A percentile compares a stretch with the other conserved stretches of the same genome.
These are phyloP conservation scores for Gossypium herbaceum DNA, from an alignment of 345 rosid genomes.

Conservation along the genomic window DNA sequence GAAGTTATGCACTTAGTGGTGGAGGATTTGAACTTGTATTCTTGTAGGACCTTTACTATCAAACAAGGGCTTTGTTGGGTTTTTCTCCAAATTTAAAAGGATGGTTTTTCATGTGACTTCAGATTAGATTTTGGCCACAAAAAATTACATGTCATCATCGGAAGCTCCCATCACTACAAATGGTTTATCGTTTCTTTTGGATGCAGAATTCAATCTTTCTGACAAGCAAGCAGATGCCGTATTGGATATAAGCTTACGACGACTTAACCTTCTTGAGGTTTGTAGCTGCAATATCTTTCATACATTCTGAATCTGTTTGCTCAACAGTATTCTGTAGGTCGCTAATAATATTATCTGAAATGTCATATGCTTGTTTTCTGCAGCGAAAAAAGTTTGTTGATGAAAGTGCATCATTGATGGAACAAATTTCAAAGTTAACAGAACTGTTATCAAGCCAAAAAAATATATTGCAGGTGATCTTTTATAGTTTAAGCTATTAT, in stretches of 20 bases:
- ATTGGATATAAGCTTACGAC: constrained; percentile 74
- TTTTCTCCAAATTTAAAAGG: neutral
- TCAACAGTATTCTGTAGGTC: constrained; percentile 1
- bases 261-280: constrained; percentile 87
- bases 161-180: neutral
- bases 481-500: constrained; percentile 8
- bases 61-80: neutral
- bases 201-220: constrained; percentile 68
- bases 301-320: constrained; percentile 19
- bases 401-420: constrained; percentile 63
- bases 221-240: constrained; percentile 90
- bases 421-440: constrained; percentile 67
- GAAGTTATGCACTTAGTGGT: neutral
- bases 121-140: neutral
- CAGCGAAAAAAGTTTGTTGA: constrained; percentile 74
- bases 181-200: constrained; percentile 1
- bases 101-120: neutral
- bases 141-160: neutral
- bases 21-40: neutral
- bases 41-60: neutral
- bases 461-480: constrained; percentile 69
- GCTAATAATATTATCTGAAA: constrained; percentile 6
- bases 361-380: constrained; percentile 15
- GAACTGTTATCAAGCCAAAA: constrained; percentile 67
- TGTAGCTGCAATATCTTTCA: neutral